A percentile compares a stretch with the other conserved stretches of the same genome.
These are phyloP conservation scores for Tagetes patula DNA, from an alignment of 129 eudicot genomes.

Conservation along the genomic window DNA sequence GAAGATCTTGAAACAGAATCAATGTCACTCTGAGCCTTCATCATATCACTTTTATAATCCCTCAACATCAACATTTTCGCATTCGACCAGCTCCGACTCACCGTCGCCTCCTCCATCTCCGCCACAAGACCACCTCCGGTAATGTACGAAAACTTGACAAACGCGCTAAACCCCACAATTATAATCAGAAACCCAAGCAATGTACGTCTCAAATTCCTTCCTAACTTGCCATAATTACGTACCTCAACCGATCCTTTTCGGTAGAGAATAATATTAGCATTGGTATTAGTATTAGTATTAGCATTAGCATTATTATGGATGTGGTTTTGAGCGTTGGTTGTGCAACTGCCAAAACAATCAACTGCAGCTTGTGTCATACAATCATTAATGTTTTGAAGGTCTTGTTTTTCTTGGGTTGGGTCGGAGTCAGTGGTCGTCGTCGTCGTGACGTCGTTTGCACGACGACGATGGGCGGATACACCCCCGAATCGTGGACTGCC, in stretches of 20 bases:
- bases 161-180: conserved; percentile 48
- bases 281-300: background rate
- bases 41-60: conserved; percentile 38
- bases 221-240: conserved; percentile 31
- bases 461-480: conserved; percentile 68
- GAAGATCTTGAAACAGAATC: conserved; percentile 35
- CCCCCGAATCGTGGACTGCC: conserved; percentile 48
- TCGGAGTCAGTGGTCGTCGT: conserved; percentile 28
- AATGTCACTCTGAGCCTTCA: conserved; percentile 49
- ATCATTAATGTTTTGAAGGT: conserved; percentile 6
- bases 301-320: conserved; percentile 11
- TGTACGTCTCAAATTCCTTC: conserved; percentile 49
- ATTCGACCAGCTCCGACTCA: conserved; percentile 26
- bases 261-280: too few relatives aligned
- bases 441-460: conserved; percentile 33
- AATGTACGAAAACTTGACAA: conserved; percentile 43
- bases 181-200: conserved; percentile 43
- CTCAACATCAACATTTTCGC: conserved; percentile 43
- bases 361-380: conserved; percentile 33
- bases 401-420: conserved; percentile 1
- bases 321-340: conserved; percentile 11
- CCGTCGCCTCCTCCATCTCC: conserved; percentile 34
- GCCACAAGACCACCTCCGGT: conserved; percentile 26
- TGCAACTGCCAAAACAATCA: conserved; percentile 31
- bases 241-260: background rate